Base-by-base conservation (phyloP, 305 asterid genomes). In the Coffea humblotiana region DNA sequence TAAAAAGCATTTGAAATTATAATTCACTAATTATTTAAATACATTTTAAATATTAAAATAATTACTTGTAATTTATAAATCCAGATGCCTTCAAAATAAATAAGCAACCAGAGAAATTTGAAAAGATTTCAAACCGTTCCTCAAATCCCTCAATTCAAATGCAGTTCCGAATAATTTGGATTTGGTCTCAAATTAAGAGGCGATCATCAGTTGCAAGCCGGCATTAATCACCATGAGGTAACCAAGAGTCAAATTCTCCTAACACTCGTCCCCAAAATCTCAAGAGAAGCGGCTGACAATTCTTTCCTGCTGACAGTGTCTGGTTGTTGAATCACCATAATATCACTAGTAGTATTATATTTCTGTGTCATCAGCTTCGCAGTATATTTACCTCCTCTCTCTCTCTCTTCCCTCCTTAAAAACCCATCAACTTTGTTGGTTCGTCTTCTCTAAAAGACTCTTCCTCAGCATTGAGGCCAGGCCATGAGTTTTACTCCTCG, bases 321-420 rank as follows among this genome's bases (percentile, higher is more conserved):
- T 75, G 71, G 79, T 75, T 40, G 79, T 75, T 61, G 78, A 60
- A 60, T 60, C 78, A 75, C 49, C 32, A 48, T 75, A 40, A 60
- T 48, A 23, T 27, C 9, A n/a, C 18, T 27, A 27, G 0, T 15
- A 35, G 32, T 32, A 32, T 32, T 8, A 65, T 29, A 65, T 65
- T 60, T 32, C 45, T 32, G 2, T 14, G n/a, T 21, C 35, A 40
- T 35, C 48, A 67, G 11, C 32, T 35, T 29, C 18, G 37, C 70
- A 65, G 32, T 32, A 63, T 25, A n/a, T 25, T 65, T 3, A 56
- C 67, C 67, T 25, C 71, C 32, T 32, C 32, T 32, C 32, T 29
- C 32, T 29, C 25, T 37, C 56, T 40, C 2, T 29, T 37, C 2
- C 52, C 78, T 60, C 49, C 15, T 40, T 40, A 56, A 75, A 37